Conservation (phyloP, 331 rosid genomes). For the Cucumis variabilis region DNA sequence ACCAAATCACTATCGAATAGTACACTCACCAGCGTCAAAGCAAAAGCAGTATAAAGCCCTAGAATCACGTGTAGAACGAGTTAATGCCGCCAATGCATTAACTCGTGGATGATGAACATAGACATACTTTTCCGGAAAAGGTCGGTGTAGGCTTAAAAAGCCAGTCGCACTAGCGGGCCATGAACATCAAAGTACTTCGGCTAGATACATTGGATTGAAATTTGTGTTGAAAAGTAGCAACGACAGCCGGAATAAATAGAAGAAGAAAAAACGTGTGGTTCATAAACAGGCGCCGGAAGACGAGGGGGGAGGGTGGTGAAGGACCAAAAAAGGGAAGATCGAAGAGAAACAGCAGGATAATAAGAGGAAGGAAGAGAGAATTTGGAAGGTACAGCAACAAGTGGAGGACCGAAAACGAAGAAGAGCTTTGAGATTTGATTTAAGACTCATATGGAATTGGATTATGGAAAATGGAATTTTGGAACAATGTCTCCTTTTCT, state of each 20-base stretch:
- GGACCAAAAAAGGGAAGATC: neutral
- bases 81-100: neutral
- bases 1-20: neutral
- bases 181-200: neutral
- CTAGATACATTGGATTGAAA: constrained; percentile 4
- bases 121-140: neutral
- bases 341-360: neutral
- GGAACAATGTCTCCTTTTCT: neutral
- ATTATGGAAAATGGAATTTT: neutral
- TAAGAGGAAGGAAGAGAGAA: neutral
- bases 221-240: neutral
- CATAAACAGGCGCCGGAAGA: neutral
- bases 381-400: neutral
- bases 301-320: neutral
- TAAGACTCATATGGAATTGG: neutral
- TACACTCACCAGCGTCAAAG: neutral
- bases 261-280: neutral
- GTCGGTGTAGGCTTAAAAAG: neutral
- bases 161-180: neutral
- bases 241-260: neutral
- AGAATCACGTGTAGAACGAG: constrained; percentile 21
- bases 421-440: constrained; percentile 13
- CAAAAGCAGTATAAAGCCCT: constrained; percentile 5
- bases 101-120: neutral
- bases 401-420: neutral